A percentile compares a stretch with the other conserved stretches of the same genome.
Evolutionary conservation across 805 yeast species (phyloP).

Genomic region (Hanseniaspora jakobsenii): DNA sequence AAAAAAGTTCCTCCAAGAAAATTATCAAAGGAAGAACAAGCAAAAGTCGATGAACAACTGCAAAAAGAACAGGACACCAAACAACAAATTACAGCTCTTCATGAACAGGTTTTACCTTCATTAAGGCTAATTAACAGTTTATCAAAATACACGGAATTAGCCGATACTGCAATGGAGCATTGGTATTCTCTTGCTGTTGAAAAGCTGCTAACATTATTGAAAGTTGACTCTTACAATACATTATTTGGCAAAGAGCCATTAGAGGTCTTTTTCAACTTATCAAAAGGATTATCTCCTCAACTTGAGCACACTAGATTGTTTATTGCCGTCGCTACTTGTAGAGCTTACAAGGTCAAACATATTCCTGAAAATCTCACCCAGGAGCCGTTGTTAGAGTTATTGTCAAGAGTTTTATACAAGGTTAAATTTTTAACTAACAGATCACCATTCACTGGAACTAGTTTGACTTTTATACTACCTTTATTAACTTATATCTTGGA

Average conservation of each 20-base stretch:
- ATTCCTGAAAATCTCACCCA: constrained; percentile 37
- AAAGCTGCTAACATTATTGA: constrained; percentile 36
- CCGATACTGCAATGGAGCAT: constrained; percentile 49
- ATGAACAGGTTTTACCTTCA: constrained; percentile 32
- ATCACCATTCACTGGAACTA: constrained; percentile 51
- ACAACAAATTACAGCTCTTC: constrained; percentile 32
- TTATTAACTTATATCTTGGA: constrained; percentile 55
- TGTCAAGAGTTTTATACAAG: constrained; percentile 61
- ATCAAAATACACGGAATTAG: constrained; percentile 35
- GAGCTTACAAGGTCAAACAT: constrained; percentile 38
- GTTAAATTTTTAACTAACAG: constrained; percentile 65
- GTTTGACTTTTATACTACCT: constrained; percentile 67
- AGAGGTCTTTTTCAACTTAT: constrained; percentile 42
- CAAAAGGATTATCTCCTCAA: constrained; percentile 41
- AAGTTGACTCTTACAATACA: constrained; percentile 26
- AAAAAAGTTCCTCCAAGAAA: constrained; percentile 32
- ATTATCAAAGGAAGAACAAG: constrained; percentile 66
- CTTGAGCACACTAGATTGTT: constrained; percentile 37
- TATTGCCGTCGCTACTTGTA: constrained; percentile 59
- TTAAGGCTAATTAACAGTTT: constrained; percentile 43
- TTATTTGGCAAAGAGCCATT: constrained; percentile 37
- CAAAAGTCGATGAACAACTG: constrained; percentile 48
- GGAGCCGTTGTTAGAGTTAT: constrained; percentile 42
- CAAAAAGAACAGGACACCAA: constrained; percentile 51
- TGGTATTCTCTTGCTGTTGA: constrained; percentile 68